Evolutionary conservation across 2,329 filamentous ascomycete species (phyloP), one percentile per base, ranked within the genome.

Genomic region (Curvularia hawaiiensis): DNA sequence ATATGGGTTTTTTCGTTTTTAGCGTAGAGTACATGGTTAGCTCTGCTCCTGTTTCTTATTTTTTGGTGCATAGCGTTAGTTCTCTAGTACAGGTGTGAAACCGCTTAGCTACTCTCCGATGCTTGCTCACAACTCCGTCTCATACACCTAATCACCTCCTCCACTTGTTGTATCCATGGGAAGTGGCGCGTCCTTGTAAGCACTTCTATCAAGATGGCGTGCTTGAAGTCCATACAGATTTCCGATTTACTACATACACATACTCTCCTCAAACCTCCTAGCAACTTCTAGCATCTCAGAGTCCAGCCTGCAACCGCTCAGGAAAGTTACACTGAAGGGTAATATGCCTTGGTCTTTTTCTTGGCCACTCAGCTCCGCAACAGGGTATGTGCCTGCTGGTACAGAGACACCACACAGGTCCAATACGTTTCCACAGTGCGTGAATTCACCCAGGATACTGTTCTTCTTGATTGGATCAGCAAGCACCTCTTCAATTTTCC

Each of bases 381-480:
- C 58, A 1, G 69, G 60, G 61, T 76, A 78, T 7, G 56, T 73
- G 1, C 80, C 80, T 0, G 84, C 84, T 1, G 83, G 83, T n/a
- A 86, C 76, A 1, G 72, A 66, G 22, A 69, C 63, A 18, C 61
- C 71, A 54, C 72, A 75, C 63, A 86, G 78, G 68, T 88, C 85
- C 18, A 88, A 70, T 28, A 88, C 83, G 63, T 88, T 88, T 16
- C 81, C 85, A 65, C 83, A 86, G 65, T 87, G 85, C 0, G 84
- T 86, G 55, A 86, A 87, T 39, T 71, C 70, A 1, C 72, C 72
- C 16, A 74, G 48, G 3, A 78, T 70, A 4, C 82, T 82, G 62
- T 88, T 88, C 65, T 83, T 79, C 16, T 69, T 72, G 22, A 88
- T 77, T 0, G 85, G 85, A 41, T 85, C 81, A 3, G 72, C 72